phyloP scores from a whole-genome alignment of 306 rosid genomes.

The Vachellia pachyceras region DNA sequence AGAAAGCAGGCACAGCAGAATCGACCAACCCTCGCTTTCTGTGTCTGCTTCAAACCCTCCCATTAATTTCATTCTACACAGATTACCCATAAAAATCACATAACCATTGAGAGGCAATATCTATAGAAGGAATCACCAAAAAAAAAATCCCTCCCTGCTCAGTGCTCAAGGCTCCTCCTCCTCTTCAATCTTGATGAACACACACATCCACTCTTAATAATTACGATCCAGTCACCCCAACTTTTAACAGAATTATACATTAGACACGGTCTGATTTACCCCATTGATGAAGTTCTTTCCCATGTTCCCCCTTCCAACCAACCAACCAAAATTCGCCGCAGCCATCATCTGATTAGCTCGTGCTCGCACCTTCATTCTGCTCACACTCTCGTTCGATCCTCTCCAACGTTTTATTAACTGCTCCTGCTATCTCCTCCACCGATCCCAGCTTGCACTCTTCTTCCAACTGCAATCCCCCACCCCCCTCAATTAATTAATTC shows the following conservation, averaged over 20 bases:
- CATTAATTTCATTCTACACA: neutral
- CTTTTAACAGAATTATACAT: neutral
- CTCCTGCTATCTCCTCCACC: conserved; percentile 90
- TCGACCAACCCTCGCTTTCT: conserved; percentile 9
- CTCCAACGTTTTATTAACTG: conserved; percentile 70
- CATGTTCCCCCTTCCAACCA: neutral
- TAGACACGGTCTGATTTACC: too few species aligned
- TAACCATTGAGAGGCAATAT: neutral
- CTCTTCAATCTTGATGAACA: neutral
- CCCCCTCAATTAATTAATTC: neutral
- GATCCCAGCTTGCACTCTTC: conserved; percentile 85
- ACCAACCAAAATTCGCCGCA: neutral
- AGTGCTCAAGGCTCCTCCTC: neutral
- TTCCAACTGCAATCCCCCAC: conserved; percentile 54
- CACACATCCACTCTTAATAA: neutral
- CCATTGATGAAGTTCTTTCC: too few species aligned
- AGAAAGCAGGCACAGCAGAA: conserved; percentile 31
- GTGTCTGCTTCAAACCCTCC: neutral
- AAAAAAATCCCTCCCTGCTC: neutral
- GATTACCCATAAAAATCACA: neutral
- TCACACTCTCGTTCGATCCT: conserved; percentile 71
- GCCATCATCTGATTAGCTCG: too few species aligned
- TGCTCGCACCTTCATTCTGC: conserved; percentile 35
- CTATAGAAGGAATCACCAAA: conserved; percentile 2
- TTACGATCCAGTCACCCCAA: neutral